A percentile compares a stretch with the other conserved stretches of the same genome.
Evolutionary conservation across 2,329 filamentous ascomycete species (phyloP).

Genomic region (Monilinia vaccinii-corymbosi): DNA sequence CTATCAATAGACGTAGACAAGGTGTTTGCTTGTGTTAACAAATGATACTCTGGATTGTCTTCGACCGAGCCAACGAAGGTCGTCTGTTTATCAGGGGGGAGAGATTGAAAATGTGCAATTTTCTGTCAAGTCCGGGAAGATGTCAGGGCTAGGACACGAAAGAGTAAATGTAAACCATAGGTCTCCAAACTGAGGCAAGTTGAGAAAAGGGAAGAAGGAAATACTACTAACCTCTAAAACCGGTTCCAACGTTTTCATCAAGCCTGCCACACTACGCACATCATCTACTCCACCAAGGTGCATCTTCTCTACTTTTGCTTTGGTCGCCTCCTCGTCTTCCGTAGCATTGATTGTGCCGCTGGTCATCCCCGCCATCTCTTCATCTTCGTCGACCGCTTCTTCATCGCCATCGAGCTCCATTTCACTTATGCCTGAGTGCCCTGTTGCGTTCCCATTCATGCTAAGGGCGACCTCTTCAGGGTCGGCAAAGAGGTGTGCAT

Average conservation of each 20-base stretch:
- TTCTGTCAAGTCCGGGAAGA: slow-evolving; percentile 52
- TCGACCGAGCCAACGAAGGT: slow-evolving; percentile 73
- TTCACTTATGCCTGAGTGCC: slow-evolving; percentile 31
- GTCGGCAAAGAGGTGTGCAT: slow-evolving; percentile 36
- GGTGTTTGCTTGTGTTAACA: slow-evolving; percentile 80
- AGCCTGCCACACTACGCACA: slow-evolving; percentile 65
- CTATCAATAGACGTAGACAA: slow-evolving; percentile 88
- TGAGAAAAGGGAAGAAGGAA: slow-evolving; percentile 19
- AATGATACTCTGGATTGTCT: slow-evolving; percentile 84
- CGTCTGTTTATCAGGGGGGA: slow-evolving; percentile 54
- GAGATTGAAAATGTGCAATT: slow-evolving; percentile 67
- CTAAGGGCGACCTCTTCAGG: slow-evolving; percentile 34
- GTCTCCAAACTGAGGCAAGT: slow-evolving; percentile 22
- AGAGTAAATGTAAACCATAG: slow-evolving; percentile 53
- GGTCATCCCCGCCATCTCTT: slow-evolving; percentile 42
- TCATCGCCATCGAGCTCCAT: slow-evolving; percentile 55
- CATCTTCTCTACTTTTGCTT: slow-evolving; percentile 77
- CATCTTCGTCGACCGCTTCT: slow-evolving; percentile 52
- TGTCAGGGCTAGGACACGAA: slow-evolving; percentile 59
- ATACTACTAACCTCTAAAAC: slow-evolving; percentile 65
- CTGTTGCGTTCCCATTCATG: slow-evolving; percentile 26
- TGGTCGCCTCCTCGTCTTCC: slow-evolving; percentile 57
- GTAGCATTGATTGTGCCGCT: slow-evolving; percentile 31
- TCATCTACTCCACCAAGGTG: slow-evolving; percentile 64
- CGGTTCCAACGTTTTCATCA: slow-evolving; percentile 76